Evolutionary conservation across 1,139 yeast species (phyloP).

Genomic region (Hansenula sp.): DNA sequence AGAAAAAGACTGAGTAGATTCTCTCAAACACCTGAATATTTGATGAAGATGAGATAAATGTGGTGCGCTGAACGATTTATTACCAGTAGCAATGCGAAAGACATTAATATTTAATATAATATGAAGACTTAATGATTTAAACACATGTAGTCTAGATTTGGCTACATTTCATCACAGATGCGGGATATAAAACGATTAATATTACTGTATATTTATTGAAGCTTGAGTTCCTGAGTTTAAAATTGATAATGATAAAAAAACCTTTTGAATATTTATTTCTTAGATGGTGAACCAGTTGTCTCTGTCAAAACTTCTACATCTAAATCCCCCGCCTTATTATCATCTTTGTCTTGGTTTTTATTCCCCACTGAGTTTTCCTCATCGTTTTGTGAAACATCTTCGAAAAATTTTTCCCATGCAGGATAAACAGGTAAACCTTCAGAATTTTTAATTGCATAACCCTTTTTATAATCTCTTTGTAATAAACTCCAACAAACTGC

Average conservation of each 20-base stretch:
- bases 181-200: too few relatives aligned
- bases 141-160: too few relatives aligned
- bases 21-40: conserved; percentile 17
- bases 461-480: conserved; percentile 10
- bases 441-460: conserved; percentile 9
- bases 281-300: not conserved
- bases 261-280: not conserved
- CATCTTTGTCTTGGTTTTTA: not conserved
- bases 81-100: too few relatives aligned
- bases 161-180: too few relatives aligned
- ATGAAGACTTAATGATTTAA: too few relatives aligned
- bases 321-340: too few relatives aligned
- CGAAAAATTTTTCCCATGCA: conserved; percentile 9
- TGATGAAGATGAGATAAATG: conserved; percentile 3
- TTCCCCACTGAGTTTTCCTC: conserved; percentile 1
- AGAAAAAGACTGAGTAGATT: conserved; percentile 16
- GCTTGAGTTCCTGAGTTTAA: too few relatives aligned
- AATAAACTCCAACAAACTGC: conserved; percentile 6
- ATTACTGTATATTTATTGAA: too few relatives aligned
- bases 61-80: too few relatives aligned
- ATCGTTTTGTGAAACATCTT: conserved; percentile 3
- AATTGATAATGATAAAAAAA: too few relatives aligned
- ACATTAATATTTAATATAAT: too few relatives aligned
- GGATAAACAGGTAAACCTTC: conserved; percentile 11
- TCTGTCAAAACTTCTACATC: too few relatives aligned